Conservation (phyloP, 345 rosid species). For the Cardiospermum halicacabum region DNA sequence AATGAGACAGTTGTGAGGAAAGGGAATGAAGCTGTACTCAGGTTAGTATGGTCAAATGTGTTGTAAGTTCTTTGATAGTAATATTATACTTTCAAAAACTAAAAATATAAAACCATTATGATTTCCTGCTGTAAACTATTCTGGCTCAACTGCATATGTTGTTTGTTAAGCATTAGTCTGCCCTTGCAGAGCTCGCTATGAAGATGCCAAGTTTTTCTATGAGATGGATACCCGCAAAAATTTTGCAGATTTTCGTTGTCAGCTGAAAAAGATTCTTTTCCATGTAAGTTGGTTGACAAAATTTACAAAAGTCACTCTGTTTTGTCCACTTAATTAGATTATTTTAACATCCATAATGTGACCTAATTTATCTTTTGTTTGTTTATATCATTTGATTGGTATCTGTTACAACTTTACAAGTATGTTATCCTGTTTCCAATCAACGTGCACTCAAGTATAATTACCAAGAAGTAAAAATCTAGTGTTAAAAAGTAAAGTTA, state of each 20-base stretch:
- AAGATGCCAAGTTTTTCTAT: constrained; percentile 95
- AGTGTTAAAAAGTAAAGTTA: background rate
- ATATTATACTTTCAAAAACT: no score
- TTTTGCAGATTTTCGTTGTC: constrained; percentile 64
- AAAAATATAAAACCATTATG: background rate
- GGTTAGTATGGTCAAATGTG: constrained; percentile 39
- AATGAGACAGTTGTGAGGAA: constrained; percentile 67
- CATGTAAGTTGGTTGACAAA: constrained; percentile 57
- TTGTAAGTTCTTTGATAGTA: background rate
- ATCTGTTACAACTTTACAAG: constrained; percentile 5
- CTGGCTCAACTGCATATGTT: no score
- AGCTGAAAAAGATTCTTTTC: constrained; percentile 84
- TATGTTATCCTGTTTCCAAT: constrained; percentile 6
- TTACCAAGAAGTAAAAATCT: background rate
- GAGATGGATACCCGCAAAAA: constrained; percentile 72
- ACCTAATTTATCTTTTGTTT: background rate
- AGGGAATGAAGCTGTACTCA: constrained; percentile 99
- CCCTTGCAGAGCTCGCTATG: constrained; percentile 87
- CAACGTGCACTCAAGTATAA: background rate
- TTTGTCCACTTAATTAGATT: constrained; percentile 9
- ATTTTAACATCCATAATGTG: background rate
- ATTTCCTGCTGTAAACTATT: background rate
- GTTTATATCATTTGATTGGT: background rate
- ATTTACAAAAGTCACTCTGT: background rate
- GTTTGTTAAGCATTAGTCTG: constrained; percentile 3